Evolutionary conservation across 208 protist species (phyloP), one percentile per base, ranked within the genome.

Genomic region (Sergeia podlipaevii): DNA sequence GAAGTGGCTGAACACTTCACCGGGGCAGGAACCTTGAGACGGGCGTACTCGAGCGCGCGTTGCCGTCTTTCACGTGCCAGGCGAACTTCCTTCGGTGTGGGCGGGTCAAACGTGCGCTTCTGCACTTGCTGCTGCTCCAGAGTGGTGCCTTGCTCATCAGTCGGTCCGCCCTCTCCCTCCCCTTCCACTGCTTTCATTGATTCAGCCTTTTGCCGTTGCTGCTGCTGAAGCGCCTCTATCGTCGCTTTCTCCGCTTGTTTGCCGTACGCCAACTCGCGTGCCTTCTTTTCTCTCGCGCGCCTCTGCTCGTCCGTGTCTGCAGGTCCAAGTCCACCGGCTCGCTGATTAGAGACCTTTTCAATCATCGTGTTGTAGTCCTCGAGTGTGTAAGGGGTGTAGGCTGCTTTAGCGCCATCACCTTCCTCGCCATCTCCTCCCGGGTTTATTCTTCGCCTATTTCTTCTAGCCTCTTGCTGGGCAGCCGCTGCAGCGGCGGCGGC

Each of bases 301-400:
- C 84, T 80, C 58, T 90, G 84, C 41, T 60, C 84, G 44, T 95
- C 88, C 11, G 79, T 92, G 70, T 95, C 88, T 28, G 62, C 72
- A 1, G 79, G 80, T 0, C 84, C 88, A 17, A 91, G 52, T 0
- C 84, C 77, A n/a, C 85, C 57, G 2, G 39, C 77, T 41, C 77
- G 72, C 3, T 56, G 37, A 23, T 63, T 36, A 23, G 72, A 65
- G 8, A 81, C 62, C 32, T 75, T 46, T 13, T 76, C 61, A 62
- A 89, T 85, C 46, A 95, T 50, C 0, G 42, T n/a, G 46, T 76
- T 74, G 70, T 92, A 95, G 30, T 88, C 75, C 21, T 80, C 54
- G 5, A 92, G 52, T 2, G 69, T 74, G 68, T 88, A 77, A 0
- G 84, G 76, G 27, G 54, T 88, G 68, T 89, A 91, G 37, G 44